A percentile compares a stretch with the other conserved stretches of the same genome.
These are phyloP conservation scores for Curvularia spicifera DNA, from an alignment of 2,329 filamentous ascomycete genomes.

Conservation along the genomic window DNA sequence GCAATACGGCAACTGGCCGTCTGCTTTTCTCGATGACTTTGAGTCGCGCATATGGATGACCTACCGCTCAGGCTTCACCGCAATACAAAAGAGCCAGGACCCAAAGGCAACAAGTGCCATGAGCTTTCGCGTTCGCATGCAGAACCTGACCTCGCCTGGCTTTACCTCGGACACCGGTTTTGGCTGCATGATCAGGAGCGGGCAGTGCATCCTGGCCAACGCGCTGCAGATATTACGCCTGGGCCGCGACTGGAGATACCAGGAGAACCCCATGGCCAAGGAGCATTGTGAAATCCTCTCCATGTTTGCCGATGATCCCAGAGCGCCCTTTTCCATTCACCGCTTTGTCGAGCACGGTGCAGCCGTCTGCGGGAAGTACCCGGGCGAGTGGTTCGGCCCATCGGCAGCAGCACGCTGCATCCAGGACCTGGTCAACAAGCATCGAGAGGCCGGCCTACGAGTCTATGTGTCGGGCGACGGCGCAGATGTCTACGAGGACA, in stretches of 20 bases:
- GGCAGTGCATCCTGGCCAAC: constrained; percentile 91
- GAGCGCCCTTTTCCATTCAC: constrained; percentile 91
- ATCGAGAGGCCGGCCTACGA: constrained; percentile 67
- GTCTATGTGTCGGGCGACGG: constrained; percentile 92
- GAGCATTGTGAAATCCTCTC: constrained; percentile 76
- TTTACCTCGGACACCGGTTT: constrained; percentile 96
- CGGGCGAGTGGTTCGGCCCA: constrained; percentile 98
- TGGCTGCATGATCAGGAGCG: constrained; percentile 98
- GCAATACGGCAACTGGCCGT: constrained; percentile 73
- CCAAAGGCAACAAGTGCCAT: constrained; percentile 73
- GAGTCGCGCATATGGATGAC: constrained; percentile 96
- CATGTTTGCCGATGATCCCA: constrained; percentile 84
- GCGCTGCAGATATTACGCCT: constrained; percentile 73
- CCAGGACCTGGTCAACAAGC: constrained; percentile 75
- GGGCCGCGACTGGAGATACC: constrained; percentile 85
- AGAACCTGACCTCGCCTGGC: constrained; percentile 79
- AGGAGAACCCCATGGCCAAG: constrained; percentile 53
- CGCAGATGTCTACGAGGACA: constrained; percentile 91
- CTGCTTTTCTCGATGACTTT: constrained; percentile 86
- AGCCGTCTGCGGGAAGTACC: constrained; percentile 86
- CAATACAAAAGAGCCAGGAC: constrained; percentile 80
- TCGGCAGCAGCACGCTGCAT: constrained; percentile 94
- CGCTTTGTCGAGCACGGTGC: constrained; percentile 91
- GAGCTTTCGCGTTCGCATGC: constrained; percentile 83
- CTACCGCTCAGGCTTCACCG: constrained; percentile 84